Conservation (phyloP, 176 grass and related monocot species). For the Aegilops speltoides region DNA sequence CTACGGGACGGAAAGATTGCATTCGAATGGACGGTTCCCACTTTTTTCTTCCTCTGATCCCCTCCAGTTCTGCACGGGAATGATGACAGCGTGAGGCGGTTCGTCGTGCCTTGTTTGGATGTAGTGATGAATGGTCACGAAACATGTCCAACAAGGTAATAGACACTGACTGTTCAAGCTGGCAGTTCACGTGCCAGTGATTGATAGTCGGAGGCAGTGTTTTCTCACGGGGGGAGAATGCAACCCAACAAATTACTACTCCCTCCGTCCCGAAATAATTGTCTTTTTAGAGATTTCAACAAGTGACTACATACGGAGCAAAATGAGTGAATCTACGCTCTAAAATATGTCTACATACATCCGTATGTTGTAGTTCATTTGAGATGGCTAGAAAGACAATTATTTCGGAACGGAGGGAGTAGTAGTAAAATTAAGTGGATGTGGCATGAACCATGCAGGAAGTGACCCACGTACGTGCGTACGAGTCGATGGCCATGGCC, state of each 20-base stretch:
- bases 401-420: too few species aligned
- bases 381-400: too few species aligned
- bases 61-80: not conserved
- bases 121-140: not conserved
- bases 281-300: too few species aligned
- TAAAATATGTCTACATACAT: too few species aligned
- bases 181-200: not conserved
- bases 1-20: not conserved
- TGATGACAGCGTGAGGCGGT: not conserved
- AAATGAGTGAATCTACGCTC: too few species aligned
- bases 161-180: slow-evolving; percentile 3
- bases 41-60: not conserved
- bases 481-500: not conserved
- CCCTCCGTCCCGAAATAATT: too few species aligned
- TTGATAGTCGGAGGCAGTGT: not conserved
- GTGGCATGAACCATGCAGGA: not conserved
- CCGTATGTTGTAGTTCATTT: too few species aligned
- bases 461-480: not conserved
- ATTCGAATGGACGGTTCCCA: not conserved
- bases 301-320: too few species aligned
- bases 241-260: not conserved
- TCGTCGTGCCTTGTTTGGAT: slow-evolving; percentile 34
- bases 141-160: not conserved
- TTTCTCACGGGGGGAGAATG: not conserved
- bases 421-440: not conserved